These are phyloP conservation scores for Panicum hallii DNA, from an alignment of 202 grass and related monocot species.

Conservation along the genomic window DNA sequence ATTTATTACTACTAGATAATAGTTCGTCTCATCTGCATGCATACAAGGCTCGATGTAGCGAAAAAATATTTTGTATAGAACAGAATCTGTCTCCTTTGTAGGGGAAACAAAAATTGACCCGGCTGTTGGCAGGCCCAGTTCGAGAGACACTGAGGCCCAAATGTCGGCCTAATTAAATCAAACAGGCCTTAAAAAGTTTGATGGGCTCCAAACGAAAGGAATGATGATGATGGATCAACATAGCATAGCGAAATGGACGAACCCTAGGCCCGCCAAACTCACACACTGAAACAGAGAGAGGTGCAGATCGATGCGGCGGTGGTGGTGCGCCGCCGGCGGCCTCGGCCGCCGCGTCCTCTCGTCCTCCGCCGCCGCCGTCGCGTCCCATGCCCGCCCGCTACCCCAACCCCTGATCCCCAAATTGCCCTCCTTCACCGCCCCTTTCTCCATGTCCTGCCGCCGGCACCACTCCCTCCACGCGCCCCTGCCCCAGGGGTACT, in stretches of 20 bases:
- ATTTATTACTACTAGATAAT: too few relatives aligned
- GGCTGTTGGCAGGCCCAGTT: too few relatives aligned
- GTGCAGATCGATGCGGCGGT: constrained; percentile 63
- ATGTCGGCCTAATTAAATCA: background rate
- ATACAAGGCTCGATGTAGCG: too few relatives aligned
- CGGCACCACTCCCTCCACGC: constrained; percentile 24
- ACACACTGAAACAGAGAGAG: background rate
- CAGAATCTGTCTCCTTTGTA: too few relatives aligned
- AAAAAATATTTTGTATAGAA: too few relatives aligned
- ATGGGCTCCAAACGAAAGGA: background rate
- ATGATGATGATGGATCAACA: background rate
- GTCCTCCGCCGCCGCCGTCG: constrained; percentile 35
- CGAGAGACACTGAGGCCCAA: background rate
- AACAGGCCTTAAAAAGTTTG: background rate
- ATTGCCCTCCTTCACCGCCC: background rate
- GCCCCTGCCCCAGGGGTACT: constrained; percentile 42
- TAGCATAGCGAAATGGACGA: background rate
- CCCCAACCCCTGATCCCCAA: constrained; percentile 37
- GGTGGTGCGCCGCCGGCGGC: constrained; percentile 58
- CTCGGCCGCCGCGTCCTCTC: constrained; percentile 68
- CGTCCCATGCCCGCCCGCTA: constrained; percentile 18
- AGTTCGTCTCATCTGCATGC: too few relatives aligned
- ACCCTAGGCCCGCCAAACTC: constrained; percentile 29
- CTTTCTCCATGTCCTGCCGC: constrained; percentile 29
- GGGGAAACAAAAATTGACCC: too few relatives aligned